Conservation (phyloP, 2,329 filamentous ascomycete species). For the Coniochaeta pulveracea region DNA sequence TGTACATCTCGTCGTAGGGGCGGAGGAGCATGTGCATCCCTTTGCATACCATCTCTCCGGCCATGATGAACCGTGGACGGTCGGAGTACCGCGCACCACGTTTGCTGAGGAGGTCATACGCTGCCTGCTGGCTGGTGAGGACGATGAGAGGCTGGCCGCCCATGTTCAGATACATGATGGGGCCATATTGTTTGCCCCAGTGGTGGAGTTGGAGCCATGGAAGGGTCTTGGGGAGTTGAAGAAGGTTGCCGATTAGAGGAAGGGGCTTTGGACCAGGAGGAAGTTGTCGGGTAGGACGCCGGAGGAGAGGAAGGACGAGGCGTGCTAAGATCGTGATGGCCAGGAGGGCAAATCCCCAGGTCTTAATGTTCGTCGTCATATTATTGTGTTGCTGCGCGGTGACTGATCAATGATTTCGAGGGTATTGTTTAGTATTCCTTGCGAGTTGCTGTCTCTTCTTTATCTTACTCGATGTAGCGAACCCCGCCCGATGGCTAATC, state of each 20-base stretch:
- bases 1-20: constrained; percentile 26
- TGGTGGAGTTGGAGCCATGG: constrained; percentile 7
- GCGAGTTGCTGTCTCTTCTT: no score
- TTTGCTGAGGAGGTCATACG: constrained; percentile 26
- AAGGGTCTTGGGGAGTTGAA: constrained; percentile 7
- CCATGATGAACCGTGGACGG: constrained; percentile 24
- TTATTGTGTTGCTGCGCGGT: no score
- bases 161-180: constrained; percentile 21
- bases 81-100: constrained; percentile 26
- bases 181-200: constrained; percentile 12
- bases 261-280: constrained; percentile 6
- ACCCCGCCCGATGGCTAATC: no score
- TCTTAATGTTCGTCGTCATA: constrained; percentile 1
- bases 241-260: constrained; percentile 8
- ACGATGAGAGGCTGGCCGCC: constrained; percentile 24
- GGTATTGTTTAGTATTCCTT: no score
- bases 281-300: constrained; percentile 1
- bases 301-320: neutral
- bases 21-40: constrained; percentile 27
- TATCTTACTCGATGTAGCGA: no score
- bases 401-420: no score
- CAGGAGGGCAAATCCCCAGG: constrained; percentile 1
- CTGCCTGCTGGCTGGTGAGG: constrained; percentile 23
- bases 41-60: constrained; percentile 20
- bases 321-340: neutral